These are phyloP conservation scores for Madurella mycetomatis DNA, from an alignment of 2,329 filamentous ascomycete species.

Conservation along the genomic window DNA sequence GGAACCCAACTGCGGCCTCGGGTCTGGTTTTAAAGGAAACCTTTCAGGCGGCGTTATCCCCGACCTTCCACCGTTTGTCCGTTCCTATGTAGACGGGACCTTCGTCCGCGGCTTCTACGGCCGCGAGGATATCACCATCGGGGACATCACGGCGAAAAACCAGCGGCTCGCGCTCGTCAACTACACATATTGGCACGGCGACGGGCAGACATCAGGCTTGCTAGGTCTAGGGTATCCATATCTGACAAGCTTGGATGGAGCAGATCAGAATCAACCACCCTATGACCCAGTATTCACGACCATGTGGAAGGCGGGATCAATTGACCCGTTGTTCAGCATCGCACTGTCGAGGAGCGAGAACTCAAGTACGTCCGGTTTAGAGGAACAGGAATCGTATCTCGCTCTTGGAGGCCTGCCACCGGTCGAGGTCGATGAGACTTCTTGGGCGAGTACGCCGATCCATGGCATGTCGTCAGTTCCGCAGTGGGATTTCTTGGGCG, in stretches of 20 bases:
- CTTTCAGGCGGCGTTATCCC: constrained; percentile 33
- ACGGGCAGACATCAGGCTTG: constrained; percentile 43
- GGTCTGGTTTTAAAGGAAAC: constrained; percentile 27
- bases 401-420: constrained; percentile 47
- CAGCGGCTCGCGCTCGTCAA: constrained; percentile 46
- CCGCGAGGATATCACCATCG: constrained; percentile 40
- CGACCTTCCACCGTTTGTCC: constrained; percentile 37
- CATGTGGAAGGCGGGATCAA: constrained; percentile 41
- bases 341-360: constrained; percentile 37
- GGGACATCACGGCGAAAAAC: constrained; percentile 39
- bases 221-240: constrained; percentile 48
- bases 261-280: constrained; percentile 23
- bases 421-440: constrained; percentile 30
- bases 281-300: constrained; percentile 50
- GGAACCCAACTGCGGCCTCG: constrained; percentile 26
- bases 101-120: constrained; percentile 37
- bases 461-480: constrained; percentile 20
- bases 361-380: constrained; percentile 5
- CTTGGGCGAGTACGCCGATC: constrained; percentile 27
- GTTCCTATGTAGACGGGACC: constrained; percentile 41
- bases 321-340: constrained; percentile 45
- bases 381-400: constrained; percentile 38
- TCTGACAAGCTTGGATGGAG: constrained; percentile 37
- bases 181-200: constrained; percentile 39
- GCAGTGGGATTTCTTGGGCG: constrained; percentile 17